A percentile compares a stretch with the other conserved stretches of the same genome.
Conservation (phyloP, 2,329 filamentous ascomycete species). For the Arthrobotrys entomopaga region DNA sequence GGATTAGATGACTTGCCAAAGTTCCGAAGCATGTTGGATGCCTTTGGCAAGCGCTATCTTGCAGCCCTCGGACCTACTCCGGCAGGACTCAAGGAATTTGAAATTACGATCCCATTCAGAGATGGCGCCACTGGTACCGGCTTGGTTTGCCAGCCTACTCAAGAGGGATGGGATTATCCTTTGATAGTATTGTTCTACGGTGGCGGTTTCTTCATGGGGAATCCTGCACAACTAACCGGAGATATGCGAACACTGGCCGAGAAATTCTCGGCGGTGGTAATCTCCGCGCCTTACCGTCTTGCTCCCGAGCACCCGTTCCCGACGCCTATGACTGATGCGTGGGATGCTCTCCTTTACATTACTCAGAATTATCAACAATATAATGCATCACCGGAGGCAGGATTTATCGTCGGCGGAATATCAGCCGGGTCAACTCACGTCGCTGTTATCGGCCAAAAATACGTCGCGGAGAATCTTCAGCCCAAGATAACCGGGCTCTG, state of each 20-base stretch:
- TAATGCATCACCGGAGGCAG: not conserved
- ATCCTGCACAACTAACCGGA: not conserved
- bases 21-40: too few species aligned
- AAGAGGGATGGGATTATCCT: not conserved
- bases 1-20: too few species aligned
- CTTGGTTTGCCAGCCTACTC: too few species aligned
- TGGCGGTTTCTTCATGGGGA: not conserved
- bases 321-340: not conserved
- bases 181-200: not conserved
- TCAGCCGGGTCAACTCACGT: not conserved
- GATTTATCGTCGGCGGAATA: not conserved
- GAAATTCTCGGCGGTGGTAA: not conserved
- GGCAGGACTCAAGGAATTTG: too few species aligned
- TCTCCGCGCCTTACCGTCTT: not conserved
- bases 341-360: not conserved
- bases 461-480: not conserved
- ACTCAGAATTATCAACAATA: not conserved
- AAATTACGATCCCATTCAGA: too few species aligned
- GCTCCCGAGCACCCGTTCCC: not conserved
- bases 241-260: not conserved
- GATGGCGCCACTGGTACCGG: too few species aligned
- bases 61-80: too few species aligned
- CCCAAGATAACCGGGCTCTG: not conserved
- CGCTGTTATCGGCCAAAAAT: not conserved
- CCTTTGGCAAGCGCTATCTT: too few species aligned